Evolutionary conservation across 495 filamentous ascomycete species (phyloP).

Genomic region (Aspergillus egyptiacus): DNA sequence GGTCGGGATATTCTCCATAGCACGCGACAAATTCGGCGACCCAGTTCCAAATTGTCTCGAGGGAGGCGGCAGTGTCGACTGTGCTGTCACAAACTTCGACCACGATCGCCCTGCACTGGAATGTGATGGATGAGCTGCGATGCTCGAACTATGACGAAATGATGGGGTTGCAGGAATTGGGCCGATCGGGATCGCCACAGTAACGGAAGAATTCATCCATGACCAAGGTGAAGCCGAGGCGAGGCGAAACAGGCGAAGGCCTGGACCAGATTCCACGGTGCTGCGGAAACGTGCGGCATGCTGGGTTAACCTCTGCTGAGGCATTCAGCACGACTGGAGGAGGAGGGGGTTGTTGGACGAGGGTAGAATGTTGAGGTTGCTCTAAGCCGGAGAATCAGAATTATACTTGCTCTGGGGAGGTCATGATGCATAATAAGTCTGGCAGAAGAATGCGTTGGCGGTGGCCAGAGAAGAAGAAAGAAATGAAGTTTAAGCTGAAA

Average conservation of each 20-base stretch:
- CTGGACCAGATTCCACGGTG: constrained; percentile 21
- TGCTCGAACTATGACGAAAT: constrained; percentile 13
- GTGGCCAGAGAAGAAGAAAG: neutral
- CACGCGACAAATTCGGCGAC: neutral
- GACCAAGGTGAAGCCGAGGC: neutral
- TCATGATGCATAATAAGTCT: constrained; percentile 4
- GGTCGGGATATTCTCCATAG: neutral
- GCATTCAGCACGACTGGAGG: constrained; percentile 29
- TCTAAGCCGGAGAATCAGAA: neutral
- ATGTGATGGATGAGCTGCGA: constrained; percentile 3
- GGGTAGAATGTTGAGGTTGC: neutral
- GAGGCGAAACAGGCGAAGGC: constrained; percentile 26
- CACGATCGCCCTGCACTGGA: constrained; percentile 3
- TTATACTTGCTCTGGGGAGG: neutral
- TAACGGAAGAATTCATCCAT: constrained; percentile 14
- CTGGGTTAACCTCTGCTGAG: constrained; percentile 21
- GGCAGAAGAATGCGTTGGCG: neutral
- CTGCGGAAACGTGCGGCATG: constrained; percentile 29
- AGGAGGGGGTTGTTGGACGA: too few relatives aligned
- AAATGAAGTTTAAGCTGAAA: neutral
- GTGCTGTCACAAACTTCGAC: constrained; percentile 9
- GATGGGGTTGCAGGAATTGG: constrained; percentile 8
- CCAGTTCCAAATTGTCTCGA: constrained; percentile 1
- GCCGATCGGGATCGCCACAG: constrained; percentile 17
- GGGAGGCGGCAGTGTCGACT: neutral